phyloP scores from a whole-genome alignment of 2,329 filamentous ascomycete genomes.

The Teratosphaeria nubilosa region DNA sequence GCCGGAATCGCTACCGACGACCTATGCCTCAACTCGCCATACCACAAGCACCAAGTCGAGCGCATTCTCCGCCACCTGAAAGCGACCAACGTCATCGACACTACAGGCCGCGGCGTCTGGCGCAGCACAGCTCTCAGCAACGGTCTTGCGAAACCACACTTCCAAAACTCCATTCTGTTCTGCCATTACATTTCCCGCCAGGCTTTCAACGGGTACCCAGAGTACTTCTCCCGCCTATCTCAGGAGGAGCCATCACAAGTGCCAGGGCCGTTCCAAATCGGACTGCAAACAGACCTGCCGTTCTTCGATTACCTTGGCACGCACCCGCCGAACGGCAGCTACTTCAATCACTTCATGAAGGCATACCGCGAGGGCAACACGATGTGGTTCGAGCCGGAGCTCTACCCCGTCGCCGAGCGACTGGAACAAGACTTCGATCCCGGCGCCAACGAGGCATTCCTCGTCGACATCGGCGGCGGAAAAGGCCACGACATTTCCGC shows the following conservation, averaged over 20 bases:
- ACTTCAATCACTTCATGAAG: constrained; percentile 5
- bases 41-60: background rate
- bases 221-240: background rate
- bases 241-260: background rate
- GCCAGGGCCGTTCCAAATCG: background rate
- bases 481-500: constrained; percentile 5
- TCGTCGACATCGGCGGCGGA: constrained; percentile 8
- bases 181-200: background rate
- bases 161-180: background rate
- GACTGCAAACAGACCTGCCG: background rate
- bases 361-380: constrained; percentile 3
- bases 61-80: background rate
- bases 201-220: background rate
- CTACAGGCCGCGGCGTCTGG: background rate
- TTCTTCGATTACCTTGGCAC: background rate
- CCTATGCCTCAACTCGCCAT: background rate
- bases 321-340: background rate
- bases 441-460: background rate
- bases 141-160: background rate
- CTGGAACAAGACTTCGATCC: constrained; percentile 2
- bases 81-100: background rate
- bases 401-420: constrained; percentile 6
- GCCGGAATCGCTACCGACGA: background rate
- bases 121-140: background rate
- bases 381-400: constrained; percentile 3